Evolutionary conservation across 768 basidiomycete species (phyloP).

Genomic region (Russula brevipes): DNA sequence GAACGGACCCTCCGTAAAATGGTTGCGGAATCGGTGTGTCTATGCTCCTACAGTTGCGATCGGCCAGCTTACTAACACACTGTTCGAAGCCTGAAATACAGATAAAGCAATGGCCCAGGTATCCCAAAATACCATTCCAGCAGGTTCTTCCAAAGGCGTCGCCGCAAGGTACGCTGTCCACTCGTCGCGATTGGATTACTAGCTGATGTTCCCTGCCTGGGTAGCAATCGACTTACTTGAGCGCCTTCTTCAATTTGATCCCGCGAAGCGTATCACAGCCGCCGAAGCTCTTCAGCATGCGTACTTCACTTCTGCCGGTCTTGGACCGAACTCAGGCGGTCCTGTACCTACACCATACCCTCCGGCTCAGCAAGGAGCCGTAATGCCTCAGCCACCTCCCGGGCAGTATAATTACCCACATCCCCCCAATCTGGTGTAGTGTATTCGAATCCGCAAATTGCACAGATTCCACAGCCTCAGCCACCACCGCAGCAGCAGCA

Average conservation of each 20-base stretch:
- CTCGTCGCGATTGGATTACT: neutral
- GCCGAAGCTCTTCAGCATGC: conserved; percentile 88
- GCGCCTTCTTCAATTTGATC: conserved; percentile 93
- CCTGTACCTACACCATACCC: conserved; percentile 33
- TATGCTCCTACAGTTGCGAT: neutral
- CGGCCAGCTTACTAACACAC: conserved; percentile 13
- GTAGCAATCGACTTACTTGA: conserved; percentile 89
- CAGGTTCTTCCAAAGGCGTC: conserved; percentile 84
- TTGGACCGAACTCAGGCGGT: conserved; percentile 37
- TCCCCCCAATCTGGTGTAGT: conserved; percentile 40
- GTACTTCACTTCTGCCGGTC: conserved; percentile 67
- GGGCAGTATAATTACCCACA: conserved; percentile 57
- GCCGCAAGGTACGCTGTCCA: conserved; percentile 56
- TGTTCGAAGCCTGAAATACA: conserved; percentile 69
- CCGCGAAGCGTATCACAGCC: conserved; percentile 84
- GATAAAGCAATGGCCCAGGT: conserved; percentile 80
- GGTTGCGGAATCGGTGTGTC: conserved; percentile 76
- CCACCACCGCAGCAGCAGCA: conserved; percentile 26
- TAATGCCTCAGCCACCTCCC: conserved; percentile 27
- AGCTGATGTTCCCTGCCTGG: conserved; percentile 5
- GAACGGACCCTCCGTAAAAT: conserved; percentile 87
- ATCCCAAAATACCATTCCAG: conserved; percentile 75
- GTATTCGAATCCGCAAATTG: conserved; percentile 21
- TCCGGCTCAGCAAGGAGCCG: conserved; percentile 58
- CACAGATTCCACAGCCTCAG: conserved; percentile 35